phyloP scores from a whole-genome alignment of 371 early-diverging fungal genomes.

The Apophysomyces elegans region DNA sequence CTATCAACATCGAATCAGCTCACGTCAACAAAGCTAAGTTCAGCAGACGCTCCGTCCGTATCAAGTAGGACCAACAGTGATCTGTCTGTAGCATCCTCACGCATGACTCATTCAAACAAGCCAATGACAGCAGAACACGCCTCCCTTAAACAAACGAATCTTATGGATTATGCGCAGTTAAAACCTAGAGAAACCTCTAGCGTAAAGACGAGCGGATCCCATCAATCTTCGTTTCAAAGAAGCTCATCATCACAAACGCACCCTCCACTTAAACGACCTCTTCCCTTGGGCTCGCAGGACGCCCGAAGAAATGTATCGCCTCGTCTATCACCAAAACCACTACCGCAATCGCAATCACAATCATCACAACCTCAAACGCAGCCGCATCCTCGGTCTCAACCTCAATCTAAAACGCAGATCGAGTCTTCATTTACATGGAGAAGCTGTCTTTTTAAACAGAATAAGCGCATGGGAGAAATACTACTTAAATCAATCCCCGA shows the following conservation, averaged over 20 bases:
- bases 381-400: no score
- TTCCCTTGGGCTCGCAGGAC: background rate
- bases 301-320: background rate
- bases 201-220: no score
- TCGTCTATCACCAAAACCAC: conserved; percentile 1
- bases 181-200: no score
- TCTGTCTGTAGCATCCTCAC: background rate
- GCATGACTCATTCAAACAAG: background rate
- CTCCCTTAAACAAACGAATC: background rate
- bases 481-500: background rate
- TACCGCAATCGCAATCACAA: no score
- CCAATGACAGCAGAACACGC: background rate
- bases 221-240: background rate
- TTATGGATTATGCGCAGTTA: background rate
- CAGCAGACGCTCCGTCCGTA: background rate
- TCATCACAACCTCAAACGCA: no score
- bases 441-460: background rate
- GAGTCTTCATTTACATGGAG: background rate
- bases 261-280: background rate
- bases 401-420: no score
- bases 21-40: background rate
- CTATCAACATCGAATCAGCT: background rate
- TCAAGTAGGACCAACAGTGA: background rate
- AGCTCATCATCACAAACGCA: background rate
- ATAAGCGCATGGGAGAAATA: background rate